Conservation (phyloP, 176 grass and related monocot species). For the Avena insularis region DNA sequence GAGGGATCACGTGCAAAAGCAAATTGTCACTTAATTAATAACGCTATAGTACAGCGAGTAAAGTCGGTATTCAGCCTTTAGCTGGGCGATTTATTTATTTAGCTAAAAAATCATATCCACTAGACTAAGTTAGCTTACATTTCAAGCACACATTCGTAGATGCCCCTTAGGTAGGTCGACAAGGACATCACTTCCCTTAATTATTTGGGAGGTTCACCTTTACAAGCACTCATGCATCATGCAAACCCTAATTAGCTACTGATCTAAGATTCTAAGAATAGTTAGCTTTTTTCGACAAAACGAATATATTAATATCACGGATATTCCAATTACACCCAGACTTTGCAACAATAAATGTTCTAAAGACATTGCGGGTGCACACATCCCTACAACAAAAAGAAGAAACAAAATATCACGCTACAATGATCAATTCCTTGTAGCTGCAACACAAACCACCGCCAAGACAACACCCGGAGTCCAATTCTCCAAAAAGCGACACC, state of each 20-base stretch:
- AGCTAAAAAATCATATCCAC: slow-evolving; percentile 58
- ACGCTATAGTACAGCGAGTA: slow-evolving; percentile 3
- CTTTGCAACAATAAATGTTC: too few species aligned
- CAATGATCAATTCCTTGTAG: too few species aligned
- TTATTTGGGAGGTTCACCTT: slow-evolving; percentile 55
- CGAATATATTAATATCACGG: too few species aligned
- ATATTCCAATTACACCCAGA: too few species aligned
- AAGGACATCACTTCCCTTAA: slow-evolving; percentile 12
- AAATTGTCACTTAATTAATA: not conserved
- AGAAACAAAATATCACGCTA: too few species aligned
- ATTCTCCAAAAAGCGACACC: too few species aligned
- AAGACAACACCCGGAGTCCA: too few species aligned
- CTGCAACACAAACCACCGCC: too few species aligned
- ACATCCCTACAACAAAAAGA: too few species aligned
- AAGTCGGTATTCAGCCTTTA: slow-evolving; percentile 58
- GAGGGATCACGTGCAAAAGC: slow-evolving; percentile 31
- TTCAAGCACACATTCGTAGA: slow-evolving; percentile 82
- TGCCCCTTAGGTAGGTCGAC: slow-evolving; percentile 40
- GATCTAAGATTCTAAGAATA: slow-evolving; percentile 15
- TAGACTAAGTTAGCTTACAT: slow-evolving; percentile 80
- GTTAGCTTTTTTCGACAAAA: not conserved
- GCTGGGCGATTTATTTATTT: slow-evolving; percentile 16
- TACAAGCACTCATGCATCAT: slow-evolving; percentile 41
- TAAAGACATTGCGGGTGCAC: too few species aligned
- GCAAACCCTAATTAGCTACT: slow-evolving; percentile 28